Evolutionary conservation across 352 stramenopile species (phyloP).

Genomic region (Globisporangium lucens): DNA sequence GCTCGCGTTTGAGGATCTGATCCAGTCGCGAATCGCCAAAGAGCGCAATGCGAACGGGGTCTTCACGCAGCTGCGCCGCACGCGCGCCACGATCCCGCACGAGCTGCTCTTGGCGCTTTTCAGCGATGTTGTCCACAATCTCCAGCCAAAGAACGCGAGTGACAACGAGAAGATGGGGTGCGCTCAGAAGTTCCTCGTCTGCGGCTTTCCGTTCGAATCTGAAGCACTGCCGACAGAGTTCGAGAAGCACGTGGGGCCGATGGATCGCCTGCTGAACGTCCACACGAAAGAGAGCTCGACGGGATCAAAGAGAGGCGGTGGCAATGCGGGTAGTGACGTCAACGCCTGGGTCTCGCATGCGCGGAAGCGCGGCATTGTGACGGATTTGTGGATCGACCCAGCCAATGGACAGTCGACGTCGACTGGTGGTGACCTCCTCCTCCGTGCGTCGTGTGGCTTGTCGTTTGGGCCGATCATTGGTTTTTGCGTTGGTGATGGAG

Average conservation of each 20-base stretch:
- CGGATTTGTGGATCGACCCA: neutral
- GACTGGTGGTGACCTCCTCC: neutral
- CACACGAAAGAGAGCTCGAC: neutral
- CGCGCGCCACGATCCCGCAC: conserved; percentile 21
- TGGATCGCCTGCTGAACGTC: conserved; percentile 18
- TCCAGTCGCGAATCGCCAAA: conserved; percentile 14
- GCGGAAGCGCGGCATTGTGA: neutral
- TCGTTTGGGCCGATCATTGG: conserved; percentile 24
- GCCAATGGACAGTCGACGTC: neutral
- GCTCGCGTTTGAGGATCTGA: conserved; percentile 25
- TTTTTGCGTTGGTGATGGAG: conserved; percentile 22
- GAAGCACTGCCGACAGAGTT: conserved; percentile 24
- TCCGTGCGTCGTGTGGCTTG: neutral
- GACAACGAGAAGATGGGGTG: neutral
- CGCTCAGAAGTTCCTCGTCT: conserved; percentile 39
- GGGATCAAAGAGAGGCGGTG: neutral
- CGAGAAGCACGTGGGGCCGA: conserved; percentile 25
- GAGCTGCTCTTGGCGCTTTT: conserved; percentile 29
- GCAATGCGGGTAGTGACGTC: too few species aligned
- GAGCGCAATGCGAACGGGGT: conserved; percentile 25
- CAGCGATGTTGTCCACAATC: conserved; percentile 3
- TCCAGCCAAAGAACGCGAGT: neutral
- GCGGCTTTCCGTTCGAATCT: conserved; percentile 35
- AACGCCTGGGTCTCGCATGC: conserved; percentile 6
- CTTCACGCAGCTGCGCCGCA: conserved; percentile 30